A percentile compares a stretch with the other conserved stretches of the same genome.
These are phyloP conservation scores for Ophiostoma perfectum DNA, from an alignment of 2,329 filamentous ascomycete genomes.

Conservation along the genomic window DNA sequence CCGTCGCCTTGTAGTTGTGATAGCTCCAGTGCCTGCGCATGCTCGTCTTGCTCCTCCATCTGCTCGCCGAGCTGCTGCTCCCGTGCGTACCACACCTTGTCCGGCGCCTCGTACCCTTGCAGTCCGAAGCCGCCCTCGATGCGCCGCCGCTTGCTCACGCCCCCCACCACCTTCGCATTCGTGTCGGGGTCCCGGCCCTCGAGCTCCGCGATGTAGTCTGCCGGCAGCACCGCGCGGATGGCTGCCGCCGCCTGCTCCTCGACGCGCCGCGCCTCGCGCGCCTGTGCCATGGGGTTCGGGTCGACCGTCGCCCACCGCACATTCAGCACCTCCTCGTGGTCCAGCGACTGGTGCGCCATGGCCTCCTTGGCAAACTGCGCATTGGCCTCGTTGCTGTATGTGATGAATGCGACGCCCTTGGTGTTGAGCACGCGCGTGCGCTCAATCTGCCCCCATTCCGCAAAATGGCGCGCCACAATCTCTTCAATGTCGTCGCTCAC, in stretches of 20 bases:
- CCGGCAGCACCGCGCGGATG: constrained; percentile 78
- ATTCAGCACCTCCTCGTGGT: constrained; percentile 89
- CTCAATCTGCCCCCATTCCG: constrained; percentile 93
- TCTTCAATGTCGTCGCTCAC: constrained; percentile 97
- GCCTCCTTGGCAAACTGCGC: constrained; percentile 89
- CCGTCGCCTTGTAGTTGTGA: neutral
- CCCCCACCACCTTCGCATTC: constrained; percentile 31
- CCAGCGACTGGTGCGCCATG: constrained; percentile 90
- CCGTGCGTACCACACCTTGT: constrained; percentile 87
- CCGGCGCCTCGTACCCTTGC: constrained; percentile 86
- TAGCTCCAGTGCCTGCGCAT: constrained; percentile 40
- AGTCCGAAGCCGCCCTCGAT: constrained; percentile 85
- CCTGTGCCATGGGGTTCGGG: constrained; percentile 91
- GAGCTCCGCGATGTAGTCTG: constrained; percentile 86
- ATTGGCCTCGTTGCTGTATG: constrained; percentile 85
- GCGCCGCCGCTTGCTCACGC: constrained; percentile 80
- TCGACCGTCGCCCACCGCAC: constrained; percentile 96
- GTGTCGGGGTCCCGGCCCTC: constrained; percentile 73
- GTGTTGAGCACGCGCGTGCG: constrained; percentile 81
- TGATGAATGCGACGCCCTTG: constrained; percentile 89
- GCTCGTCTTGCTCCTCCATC: constrained; percentile 49
- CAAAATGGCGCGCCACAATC: constrained; percentile 87
- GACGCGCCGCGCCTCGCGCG: constrained; percentile 78
- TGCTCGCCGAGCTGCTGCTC: constrained; percentile 48
- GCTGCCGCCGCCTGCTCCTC: constrained; percentile 97